Evolutionary conservation across 1,139 yeast species (phyloP).

Genomic region (Komagataea norvegica): DNA sequence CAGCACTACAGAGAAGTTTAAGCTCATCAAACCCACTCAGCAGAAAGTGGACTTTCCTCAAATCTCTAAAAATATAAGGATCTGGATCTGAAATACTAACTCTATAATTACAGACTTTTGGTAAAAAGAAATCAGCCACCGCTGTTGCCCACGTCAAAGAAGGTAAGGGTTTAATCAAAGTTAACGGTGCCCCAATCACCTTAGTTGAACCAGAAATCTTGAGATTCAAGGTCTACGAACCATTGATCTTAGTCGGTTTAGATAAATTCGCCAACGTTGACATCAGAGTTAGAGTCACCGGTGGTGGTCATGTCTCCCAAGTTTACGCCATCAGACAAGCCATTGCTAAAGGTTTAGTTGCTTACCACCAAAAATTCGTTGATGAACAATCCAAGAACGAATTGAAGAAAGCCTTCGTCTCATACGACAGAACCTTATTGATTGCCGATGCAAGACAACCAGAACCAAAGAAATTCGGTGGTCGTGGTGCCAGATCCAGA

Average conservation of each 20-base stretch:
- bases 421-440: conserved; percentile 99
- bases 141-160: conserved; percentile 99
- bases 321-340: conserved; percentile 99
- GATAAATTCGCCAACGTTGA: conserved; percentile 98
- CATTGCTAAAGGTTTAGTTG: conserved; percentile 98
- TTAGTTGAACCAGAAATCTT: conserved; percentile 98
- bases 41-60: no score
- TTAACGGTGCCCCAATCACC: conserved; percentile 98
- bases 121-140: conserved; percentile 99
- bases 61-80: no score
- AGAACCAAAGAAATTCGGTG: conserved; percentile 99
- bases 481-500: conserved; percentile 99
- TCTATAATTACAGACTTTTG: conserved; percentile 69
- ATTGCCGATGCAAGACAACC: conserved; percentile 99
- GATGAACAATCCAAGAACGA: conserved; percentile 99
- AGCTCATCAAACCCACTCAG: no score
- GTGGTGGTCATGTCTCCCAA: conserved; percentile 99
- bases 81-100: conserved; percentile 21
- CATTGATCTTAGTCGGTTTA: conserved; percentile 95
- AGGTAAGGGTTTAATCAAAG: conserved; percentile 99
- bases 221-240: conserved; percentile 99
- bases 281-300: conserved; percentile 98
- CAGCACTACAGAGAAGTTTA: not conserved
- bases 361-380: conserved; percentile 98
- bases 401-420: conserved; percentile 94